Evolutionary conservation across 2,329 filamentous ascomycete species (phyloP).

Genomic region (Clarireedia homoeocarpa): DNA sequence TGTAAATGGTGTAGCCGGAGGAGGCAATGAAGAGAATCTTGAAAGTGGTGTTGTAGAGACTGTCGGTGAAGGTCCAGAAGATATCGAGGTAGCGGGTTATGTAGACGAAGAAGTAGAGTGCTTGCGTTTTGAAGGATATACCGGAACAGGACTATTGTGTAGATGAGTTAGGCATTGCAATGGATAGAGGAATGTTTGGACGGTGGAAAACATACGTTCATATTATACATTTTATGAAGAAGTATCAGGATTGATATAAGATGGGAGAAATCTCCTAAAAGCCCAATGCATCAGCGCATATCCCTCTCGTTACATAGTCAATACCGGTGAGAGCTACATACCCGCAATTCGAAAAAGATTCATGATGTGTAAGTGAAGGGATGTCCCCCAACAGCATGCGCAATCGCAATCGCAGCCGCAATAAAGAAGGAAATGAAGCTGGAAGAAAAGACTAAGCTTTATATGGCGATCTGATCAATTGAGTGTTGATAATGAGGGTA

Average conservation of each 20-base stretch:
- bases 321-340: slow-evolving; percentile 28
- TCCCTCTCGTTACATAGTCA: neutral
- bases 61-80: slow-evolving; percentile 67
- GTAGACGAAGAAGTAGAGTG: slow-evolving; percentile 89
- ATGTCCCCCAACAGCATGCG: neutral
- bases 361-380: slow-evolving; percentile 39
- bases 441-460: neutral
- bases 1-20: slow-evolving; percentile 90
- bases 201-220: slow-evolving; percentile 57
- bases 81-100: slow-evolving; percentile 89
- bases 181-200: neutral
- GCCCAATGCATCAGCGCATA: slow-evolving; percentile 7
- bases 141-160: slow-evolving; percentile 56
- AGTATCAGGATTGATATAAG: slow-evolving; percentile 89
- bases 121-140: slow-evolving; percentile 98
- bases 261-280: slow-evolving; percentile 86
- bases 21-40: slow-evolving; percentile 91
- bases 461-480: neutral
- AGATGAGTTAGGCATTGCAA: slow-evolving; percentile 7
- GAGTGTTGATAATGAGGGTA: neutral
- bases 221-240: slow-evolving; percentile 90
- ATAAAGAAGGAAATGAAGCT: neutral
- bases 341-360: slow-evolving; percentile 64
- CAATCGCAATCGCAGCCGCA: neutral
- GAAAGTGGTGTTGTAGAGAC: slow-evolving; percentile 84